A percentile compares a stretch with the other conserved stretches of the same genome.
phyloP scores from a whole-genome alignment of 805 yeast genomes.

The Candida glaebosa region DNA sequence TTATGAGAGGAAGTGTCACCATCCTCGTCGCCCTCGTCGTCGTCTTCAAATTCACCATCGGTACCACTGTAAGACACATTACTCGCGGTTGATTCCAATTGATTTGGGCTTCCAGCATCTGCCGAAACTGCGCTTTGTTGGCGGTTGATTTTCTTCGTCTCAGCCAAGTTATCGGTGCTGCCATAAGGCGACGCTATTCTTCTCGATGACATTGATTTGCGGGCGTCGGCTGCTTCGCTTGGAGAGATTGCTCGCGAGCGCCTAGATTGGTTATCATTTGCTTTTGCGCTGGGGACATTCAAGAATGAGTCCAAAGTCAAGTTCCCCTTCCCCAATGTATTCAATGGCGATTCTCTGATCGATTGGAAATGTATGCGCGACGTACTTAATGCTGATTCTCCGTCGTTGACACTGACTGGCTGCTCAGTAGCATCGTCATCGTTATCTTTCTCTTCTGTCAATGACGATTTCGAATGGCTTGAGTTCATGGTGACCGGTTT shows the following conservation, averaged over 20 bases:
- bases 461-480: conserved; percentile 9
- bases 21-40: conserved; percentile 13
- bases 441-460: conserved; percentile 1
- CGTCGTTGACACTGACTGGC: background rate
- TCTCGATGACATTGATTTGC: conserved; percentile 1
- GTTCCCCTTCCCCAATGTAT: conserved; percentile 48
- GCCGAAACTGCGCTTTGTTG: background rate
- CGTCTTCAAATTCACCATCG: conserved; percentile 11
- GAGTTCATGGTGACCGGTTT: conserved; percentile 16
- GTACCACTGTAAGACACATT: conserved; percentile 7
- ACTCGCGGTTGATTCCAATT: conserved; percentile 1
- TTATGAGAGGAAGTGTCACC: conserved; percentile 17
- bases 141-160: background rate
- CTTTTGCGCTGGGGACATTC: background rate
- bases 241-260: background rate
- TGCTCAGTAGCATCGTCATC: background rate
- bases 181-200: background rate
- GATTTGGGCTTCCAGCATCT: background rate
- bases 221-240: conserved; percentile 4
- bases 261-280: background rate
- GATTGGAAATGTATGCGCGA: conserved; percentile 43
- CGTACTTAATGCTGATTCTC: background rate
- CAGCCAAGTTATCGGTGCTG: conserved; percentile 1
- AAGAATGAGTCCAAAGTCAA: conserved; percentile 23
- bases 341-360: conserved; percentile 43